Evolutionary conservation across 805 yeast genomes (phyloP), one percentile per base, ranked within the genome.

Genomic region (Hanseniaspora singularis): DNA sequence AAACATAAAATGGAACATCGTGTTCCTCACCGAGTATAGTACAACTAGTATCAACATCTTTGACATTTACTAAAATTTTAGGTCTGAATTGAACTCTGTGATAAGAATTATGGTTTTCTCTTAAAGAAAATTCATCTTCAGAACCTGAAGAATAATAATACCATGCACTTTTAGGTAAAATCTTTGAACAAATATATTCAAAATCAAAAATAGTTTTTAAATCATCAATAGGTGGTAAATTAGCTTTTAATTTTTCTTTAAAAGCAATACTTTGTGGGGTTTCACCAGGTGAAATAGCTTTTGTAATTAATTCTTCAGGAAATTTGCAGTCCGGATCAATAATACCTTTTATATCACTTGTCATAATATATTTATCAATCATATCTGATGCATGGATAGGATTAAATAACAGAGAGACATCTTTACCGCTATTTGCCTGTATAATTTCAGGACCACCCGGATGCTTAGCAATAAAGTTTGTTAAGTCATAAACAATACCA

Each of bases 331-430:
- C 38, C n/a, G 63, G 65, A 19, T 63, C 55, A 31, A 77, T 62
- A 9, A 67, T 67, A 7, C 92, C 94, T 32, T 84, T 62, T 54
- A 77, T 77, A 57, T 79, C 78, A 24, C 75, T 75, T 23, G 59
- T 60, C 15, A 77, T 73, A 30, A 82, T 65, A 58, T 69, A 75
- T 55, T 76, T 76, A 32, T 74, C 77, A 46, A 89, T 69, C 6
- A 85, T 81, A 55, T 87, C 95, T n/a, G 80, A 74, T 0, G 97
- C 92, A 62, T 89, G 98, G 51, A 89, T 71, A 16, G 95, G 95
- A 50, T 81, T 84, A 58, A 86, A 89, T 9, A 84, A 76, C 55
- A 80, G 78, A 7, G 92, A 80, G 10, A 89, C 94, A 55, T 82
- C 86, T 50, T 73, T 76, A 12, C 92, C 92, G 16, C 92, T 96